Base-by-base conservation (phyloP, 768 basidiomycete genomes). In the Suillus fuscotomentosus region DNA sequence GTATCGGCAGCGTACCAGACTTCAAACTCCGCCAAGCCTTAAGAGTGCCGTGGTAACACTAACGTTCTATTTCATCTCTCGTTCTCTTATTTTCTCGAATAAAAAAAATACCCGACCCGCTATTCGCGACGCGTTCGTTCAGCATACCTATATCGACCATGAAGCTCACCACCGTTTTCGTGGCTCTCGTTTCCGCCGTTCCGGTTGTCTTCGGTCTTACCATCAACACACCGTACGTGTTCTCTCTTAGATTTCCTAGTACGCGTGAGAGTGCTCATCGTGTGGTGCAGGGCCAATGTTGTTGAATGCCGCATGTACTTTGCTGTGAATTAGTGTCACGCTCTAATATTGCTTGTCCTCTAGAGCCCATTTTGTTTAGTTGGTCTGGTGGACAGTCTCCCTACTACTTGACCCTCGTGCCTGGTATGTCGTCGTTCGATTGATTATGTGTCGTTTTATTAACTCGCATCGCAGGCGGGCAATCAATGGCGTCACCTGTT, bases 181-280 rank as follows among this genome's bases (percentile, higher is more conserved):
- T 73, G 36, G 74, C 76, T 45, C 62, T 81, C 53, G 66, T 74
- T 38, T 71, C 75, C 56, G 57, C 70, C 22, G 57, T 74, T 13
- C 73, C 78, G 48, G 81, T 74, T 73, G 82, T 69, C 59, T 60
- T 78, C 67, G 83, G 67, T 59, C 69, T 88, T 70, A 86, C 81
- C n/a, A 77, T 92, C 71, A 86, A 91, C 74, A 88, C 89, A 2
- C 86, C 89, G 90, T 91, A 71, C 67, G 89, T 82, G 47, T 66
- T 60, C 15, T 63, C 15, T 59, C 20, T 63, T 17, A 4, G 47
- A 22, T 36, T 5, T 5, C 11, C 54, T 70, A 70, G 41, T 59
- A 54, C 63, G 55, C 27, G 24, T 7, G 17, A 22, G 15, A 9
- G 14, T 2, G 17, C 50, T 67, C 41, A 68, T 34, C 6, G 1